phyloP scores from a whole-genome alignment of 2,329 filamentous ascomycete genomes.

The Phoma sp. region DNA sequence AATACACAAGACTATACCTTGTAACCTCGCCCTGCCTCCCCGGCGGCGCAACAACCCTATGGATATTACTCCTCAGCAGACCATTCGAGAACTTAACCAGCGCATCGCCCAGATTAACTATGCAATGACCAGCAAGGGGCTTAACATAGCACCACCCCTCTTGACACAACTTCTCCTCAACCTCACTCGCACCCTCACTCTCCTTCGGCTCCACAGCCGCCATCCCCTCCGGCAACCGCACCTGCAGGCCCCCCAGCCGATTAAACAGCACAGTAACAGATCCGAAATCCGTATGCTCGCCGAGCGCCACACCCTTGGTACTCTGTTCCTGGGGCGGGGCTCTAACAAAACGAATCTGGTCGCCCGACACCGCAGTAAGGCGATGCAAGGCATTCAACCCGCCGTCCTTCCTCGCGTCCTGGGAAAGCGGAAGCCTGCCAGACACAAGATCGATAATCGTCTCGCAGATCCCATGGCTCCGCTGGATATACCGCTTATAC shows the following conservation, averaged over 20 bases:
- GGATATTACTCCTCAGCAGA: constrained; percentile 52
- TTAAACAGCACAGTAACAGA: constrained; percentile 65
- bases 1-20: constrained; percentile 64
- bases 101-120: constrained; percentile 59
- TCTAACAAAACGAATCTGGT: constrained; percentile 63
- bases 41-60: constrained; percentile 60
- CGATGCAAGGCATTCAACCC: constrained; percentile 58
- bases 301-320: constrained; percentile 49
- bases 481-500: constrained; percentile 55
- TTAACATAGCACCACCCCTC: constrained; percentile 61
- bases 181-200: neutral
- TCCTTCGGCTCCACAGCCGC: neutral
- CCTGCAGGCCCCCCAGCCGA: constrained; percentile 62
- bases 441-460: constrained; percentile 57
- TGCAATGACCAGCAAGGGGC: constrained; percentile 57
- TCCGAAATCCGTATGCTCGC: constrained; percentile 66
- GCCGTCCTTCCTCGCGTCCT: constrained; percentile 29
- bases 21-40: constrained; percentile 50
- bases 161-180: constrained; percentile 28
- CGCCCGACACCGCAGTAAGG: constrained; percentile 53
- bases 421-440: constrained; percentile 50
- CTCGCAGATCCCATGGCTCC: constrained; percentile 56
- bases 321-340: constrained; percentile 53
- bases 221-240: constrained; percentile 53
- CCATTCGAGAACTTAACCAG: constrained; percentile 56